phyloP scores from a whole-genome alignment of 129 eudicot species.

The Scalesia atractyloides region DNA sequence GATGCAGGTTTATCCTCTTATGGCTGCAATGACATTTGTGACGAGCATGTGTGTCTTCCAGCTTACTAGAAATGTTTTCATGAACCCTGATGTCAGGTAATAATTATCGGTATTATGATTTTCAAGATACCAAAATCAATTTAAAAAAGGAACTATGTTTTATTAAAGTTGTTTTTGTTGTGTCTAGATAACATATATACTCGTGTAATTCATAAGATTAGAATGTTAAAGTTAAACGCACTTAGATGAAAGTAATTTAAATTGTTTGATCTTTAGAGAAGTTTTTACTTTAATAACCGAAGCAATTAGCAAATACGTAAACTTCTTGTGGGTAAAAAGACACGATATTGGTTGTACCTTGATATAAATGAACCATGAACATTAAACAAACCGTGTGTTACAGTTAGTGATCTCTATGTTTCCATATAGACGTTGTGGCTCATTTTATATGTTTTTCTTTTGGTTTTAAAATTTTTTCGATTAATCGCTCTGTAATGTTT shows the following conservation, averaged over 20 bases:
- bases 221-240: background rate
- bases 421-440: background rate
- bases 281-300: no score
- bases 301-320: no score
- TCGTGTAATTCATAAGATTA: background rate
- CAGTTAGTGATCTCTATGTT: background rate
- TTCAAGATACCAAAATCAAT: background rate
- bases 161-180: background rate
- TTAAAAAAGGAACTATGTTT: background rate
- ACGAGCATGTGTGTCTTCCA: constrained; percentile 78
- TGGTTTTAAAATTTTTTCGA: background rate
- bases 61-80: constrained; percentile 72
- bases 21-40: constrained; percentile 95
- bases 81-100: constrained; percentile 94
- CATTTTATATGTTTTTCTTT: background rate
- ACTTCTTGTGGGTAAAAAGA: background rate
- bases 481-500: background rate
- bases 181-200: background rate
- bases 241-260: background rate
- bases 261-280: background rate
- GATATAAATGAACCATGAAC: background rate
- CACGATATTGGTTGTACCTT: background rate
- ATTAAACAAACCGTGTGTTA: background rate
- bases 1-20: constrained; percentile 77
- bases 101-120: background rate